Evolutionary conservation across 176 grass and related monocot species (phyloP).

Genomic region (Oryza longistaminata): DNA sequence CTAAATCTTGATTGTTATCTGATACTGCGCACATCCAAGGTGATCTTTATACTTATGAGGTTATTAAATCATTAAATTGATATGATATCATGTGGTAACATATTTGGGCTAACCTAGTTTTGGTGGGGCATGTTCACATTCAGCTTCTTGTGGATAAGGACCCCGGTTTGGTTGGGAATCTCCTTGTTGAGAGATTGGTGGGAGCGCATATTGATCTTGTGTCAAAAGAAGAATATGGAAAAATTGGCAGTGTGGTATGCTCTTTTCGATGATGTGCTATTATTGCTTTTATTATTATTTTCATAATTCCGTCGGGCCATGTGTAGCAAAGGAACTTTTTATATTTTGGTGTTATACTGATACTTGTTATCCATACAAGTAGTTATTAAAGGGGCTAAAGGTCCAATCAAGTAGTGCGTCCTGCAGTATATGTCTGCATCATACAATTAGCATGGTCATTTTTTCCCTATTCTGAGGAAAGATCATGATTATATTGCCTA

Average conservation of each 20-base stretch:
- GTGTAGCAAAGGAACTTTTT: not conserved
- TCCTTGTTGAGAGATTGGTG: slow-evolving; percentile 83
- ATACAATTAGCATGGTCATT: not conserved
- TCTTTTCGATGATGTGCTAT: not conserved
- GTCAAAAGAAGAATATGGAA: slow-evolving; percentile 88
- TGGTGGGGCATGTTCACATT: slow-evolving; percentile 30
- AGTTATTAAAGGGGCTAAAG: not conserved
- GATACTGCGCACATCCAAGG: slow-evolving; percentile 89
- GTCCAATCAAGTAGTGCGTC: not conserved
- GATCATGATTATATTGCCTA: not conserved
- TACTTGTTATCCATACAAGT: not conserved
- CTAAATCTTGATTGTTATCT: slow-evolving; percentile 91
- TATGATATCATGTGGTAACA: not conserved
- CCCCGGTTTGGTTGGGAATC: slow-evolving; percentile 91
- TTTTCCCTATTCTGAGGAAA: not conserved
- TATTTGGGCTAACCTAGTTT: slow-evolving; percentile 34
- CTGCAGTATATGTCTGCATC: not conserved
- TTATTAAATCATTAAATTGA: not conserved
- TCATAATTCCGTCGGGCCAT: not conserved
- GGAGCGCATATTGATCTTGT: slow-evolving; percentile 94
- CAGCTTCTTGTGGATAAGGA: slow-evolving; percentile 86
- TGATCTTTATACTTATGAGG: slow-evolving; percentile 4
- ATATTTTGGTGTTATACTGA: not conserved
- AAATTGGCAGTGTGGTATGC: slow-evolving; percentile 83
- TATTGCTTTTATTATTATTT: not conserved